A percentile compares a stretch with the other conserved stretches of the same genome.
Evolutionary conservation across 2,329 filamentous ascomycete genomes (phyloP).

Genomic region (Bertia moriformis): DNA sequence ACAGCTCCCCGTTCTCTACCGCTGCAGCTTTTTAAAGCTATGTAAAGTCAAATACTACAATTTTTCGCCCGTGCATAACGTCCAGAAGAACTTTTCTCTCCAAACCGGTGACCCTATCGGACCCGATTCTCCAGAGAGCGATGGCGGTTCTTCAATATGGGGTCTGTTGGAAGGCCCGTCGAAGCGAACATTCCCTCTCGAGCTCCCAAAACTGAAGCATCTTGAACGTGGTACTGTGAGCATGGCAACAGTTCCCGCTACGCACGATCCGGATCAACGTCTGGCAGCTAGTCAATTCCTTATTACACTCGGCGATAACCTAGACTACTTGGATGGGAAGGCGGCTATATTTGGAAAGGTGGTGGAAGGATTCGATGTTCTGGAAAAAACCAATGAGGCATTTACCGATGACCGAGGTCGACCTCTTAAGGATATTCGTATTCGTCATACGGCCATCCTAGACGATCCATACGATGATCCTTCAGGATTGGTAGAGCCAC

Average conservation of each 20-base stretch:
- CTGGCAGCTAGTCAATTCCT: constrained; percentile 59
- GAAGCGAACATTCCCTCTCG: constrained; percentile 48
- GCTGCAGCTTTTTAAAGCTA: constrained; percentile 61
- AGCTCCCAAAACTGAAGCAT: constrained; percentile 55
- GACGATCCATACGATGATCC: constrained; percentile 60
- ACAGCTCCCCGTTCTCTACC: neutral
- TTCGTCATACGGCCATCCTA: constrained; percentile 55
- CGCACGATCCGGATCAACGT: constrained; percentile 47
- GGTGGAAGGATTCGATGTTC: constrained; percentile 58
- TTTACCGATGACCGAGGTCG: constrained; percentile 53
- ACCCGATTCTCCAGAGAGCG: constrained; percentile 51
- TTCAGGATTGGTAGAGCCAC: constrained; percentile 41
- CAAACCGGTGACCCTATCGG: constrained; percentile 61
- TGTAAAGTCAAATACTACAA: constrained; percentile 73
- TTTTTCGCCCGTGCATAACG: constrained; percentile 55
- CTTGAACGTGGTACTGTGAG: constrained; percentile 57
- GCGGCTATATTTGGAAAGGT: constrained; percentile 60
- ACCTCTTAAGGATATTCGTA: constrained; percentile 60
- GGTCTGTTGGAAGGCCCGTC: constrained; percentile 40
- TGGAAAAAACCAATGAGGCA: constrained; percentile 58
- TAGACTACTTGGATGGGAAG: constrained; percentile 59
- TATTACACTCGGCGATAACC: constrained; percentile 54
- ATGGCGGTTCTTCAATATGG: constrained; percentile 62
- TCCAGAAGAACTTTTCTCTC: constrained; percentile 62
- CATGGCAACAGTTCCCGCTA: constrained; percentile 53